A percentile compares a stretch with the other conserved stretches of the same genome.
These are phyloP conservation scores for Trichoderma atrobrunneum DNA, from an alignment of 2,329 filamentous ascomycete genomes.

Conservation along the genomic window DNA sequence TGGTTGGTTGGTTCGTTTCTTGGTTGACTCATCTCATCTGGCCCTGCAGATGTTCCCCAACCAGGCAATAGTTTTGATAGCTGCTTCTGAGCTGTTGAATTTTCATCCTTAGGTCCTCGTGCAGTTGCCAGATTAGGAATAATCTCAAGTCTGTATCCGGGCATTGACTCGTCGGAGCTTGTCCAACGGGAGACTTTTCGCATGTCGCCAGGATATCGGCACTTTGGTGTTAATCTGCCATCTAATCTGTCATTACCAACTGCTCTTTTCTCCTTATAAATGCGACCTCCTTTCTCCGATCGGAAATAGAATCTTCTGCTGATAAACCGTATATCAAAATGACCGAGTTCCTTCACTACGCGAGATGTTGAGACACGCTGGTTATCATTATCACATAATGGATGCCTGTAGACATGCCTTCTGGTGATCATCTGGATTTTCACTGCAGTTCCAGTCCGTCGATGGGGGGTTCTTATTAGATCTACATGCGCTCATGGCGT, in stretches of 20 bases:
- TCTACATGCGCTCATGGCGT: not conserved
- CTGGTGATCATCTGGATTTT: not conserved
- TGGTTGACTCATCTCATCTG: not conserved
- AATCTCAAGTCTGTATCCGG: not conserved
- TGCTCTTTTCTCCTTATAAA: not conserved
- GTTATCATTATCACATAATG: not conserved
- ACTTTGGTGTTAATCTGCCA: not conserved
- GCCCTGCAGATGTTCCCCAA: not conserved
- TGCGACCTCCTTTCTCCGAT: not conserved
- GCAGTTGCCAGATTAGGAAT: not conserved
- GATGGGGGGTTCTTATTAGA: not conserved
- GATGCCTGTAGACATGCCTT: not conserved
- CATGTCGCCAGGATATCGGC: not conserved
- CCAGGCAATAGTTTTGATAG: not conserved
- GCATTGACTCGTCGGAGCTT: not conserved
- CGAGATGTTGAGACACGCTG: not conserved
- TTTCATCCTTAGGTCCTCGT: not conserved
- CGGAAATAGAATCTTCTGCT: slow-evolving; percentile 4
- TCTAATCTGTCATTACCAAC: not conserved
- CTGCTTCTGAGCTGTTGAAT: not conserved
- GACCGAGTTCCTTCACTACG: not conserved
- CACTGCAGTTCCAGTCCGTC: not conserved
- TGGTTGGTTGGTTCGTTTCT: not conserved
- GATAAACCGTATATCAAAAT: not conserved
- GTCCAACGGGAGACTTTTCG: not conserved